Base-by-base conservation (phyloP, 176 grass and related monocot genomes). In the Ensete glaucum region DNA sequence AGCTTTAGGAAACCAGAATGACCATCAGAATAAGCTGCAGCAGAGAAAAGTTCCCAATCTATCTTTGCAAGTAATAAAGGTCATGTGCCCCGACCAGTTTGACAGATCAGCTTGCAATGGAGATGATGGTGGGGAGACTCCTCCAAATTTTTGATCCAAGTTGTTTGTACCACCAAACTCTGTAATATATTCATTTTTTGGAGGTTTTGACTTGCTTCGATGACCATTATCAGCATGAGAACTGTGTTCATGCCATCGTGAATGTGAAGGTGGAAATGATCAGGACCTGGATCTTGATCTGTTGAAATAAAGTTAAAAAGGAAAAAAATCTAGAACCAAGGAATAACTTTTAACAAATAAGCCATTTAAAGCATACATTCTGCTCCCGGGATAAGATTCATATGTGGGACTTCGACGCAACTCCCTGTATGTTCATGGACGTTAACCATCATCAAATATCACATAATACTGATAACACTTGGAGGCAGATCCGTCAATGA, bases 161-260 rank as follows among this genome's bases (percentile, higher is more conserved):
- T 76, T 67, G 77, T 81, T 79, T 77, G 84, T 83, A 85, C 88
- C 95, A 81, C 90, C 95, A 87, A 99, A 99, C 80, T 99, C 95
- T 81, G 88, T 99, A 66, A 94, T 94, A 82, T 94, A 99, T 76
- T 99, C 95, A 76, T 94, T 88, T 75, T 88, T 99, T 8, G 80
- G 86, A 78, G 84, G 59, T 73, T 84, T 99, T 20, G 81, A 67
- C 82, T 94, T 99, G 88, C 83, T 94, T 54, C 81, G 74, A 78
- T 93, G 74, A 60, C 80, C 89, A 84, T 82, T 99, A 80, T 91
- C 93, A 76, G 73, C 65, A 85, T 87, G 77, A 60, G 62, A 75
- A 63, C 74, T 80, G 84, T 34, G 87, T 60, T 76, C 79, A 57
- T 94, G 95, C 14, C 77, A 79, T 81, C 88, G 89, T 67, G 80